Conservation (phyloP, 805 yeast genomes). For the Candida sakaeoensis region DNA sequence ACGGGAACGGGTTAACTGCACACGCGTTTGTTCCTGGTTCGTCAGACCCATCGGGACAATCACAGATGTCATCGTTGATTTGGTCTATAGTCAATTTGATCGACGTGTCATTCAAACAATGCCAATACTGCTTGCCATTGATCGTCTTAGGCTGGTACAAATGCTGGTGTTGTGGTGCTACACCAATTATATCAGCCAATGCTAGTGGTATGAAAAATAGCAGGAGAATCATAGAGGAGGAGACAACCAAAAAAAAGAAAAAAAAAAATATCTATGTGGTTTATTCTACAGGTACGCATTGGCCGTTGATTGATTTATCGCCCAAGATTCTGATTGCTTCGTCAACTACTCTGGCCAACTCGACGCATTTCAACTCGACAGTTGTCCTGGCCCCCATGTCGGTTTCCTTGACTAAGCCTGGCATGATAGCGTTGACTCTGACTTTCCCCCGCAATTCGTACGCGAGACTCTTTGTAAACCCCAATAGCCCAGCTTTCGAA, state of each 20-base stretch:
- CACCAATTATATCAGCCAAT: conserved; percentile 25
- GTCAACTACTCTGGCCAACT: conserved; percentile 26
- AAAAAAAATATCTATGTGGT: conserved; percentile 3
- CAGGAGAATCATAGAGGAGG: no score
- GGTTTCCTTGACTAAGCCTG: conserved; percentile 65
- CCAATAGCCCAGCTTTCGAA: conserved; percentile 65
- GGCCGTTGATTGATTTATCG: conserved; percentile 26
- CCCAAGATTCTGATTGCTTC: conserved; percentile 19
- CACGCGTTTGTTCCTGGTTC: conserved; percentile 96
- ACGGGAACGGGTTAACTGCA: conserved; percentile 26
- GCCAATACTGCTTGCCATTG: conserved; percentile 45
- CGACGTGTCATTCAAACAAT: conserved; percentile 66
- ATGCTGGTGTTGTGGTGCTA: conserved; percentile 33
- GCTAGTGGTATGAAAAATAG: conserved; percentile 1
- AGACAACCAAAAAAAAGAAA: no score
- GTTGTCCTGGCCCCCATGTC: conserved; percentile 49
- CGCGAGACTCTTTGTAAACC: conserved; percentile 58
- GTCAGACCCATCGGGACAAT: conserved; percentile 97
- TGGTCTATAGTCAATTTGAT: conserved; percentile 55
- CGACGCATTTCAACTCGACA: conserved; percentile 19
- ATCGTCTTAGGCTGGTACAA: conserved; percentile 48
- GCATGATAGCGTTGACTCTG: conserved; percentile 62
- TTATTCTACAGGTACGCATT: conserved; percentile 20
- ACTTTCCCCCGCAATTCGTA: conserved; percentile 54
- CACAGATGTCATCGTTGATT: conserved; percentile 88